Base-by-base conservation (phyloP, 345 rosid genomes). In the Mercurialis annua region DNA sequence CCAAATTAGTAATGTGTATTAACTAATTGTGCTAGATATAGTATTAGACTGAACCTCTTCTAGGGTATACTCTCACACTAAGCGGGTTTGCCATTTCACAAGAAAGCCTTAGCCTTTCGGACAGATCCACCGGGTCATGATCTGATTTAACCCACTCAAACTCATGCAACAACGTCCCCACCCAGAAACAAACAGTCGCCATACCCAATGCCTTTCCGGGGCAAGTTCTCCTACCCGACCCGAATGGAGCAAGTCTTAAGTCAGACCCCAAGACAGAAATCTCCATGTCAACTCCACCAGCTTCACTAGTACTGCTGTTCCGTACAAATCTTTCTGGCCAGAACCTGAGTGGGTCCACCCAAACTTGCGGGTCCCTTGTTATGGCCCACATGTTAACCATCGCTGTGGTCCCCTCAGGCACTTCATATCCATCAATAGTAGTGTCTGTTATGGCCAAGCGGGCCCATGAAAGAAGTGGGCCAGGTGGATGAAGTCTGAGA, bases 331-430 rank as follows among this genome's bases (percentile, higher is more conserved):
- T 75, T 67, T 85, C 81, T 0, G 86, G 86, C 59, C 0, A 5
- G 68, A 81, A 85, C 59, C 43, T 48, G 12, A 73, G 59, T 0
- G 88, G 84, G 70, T 84, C 78, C 50, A 0, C 67, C 82, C 85
- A 84, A 3, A 82, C 60, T 1, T 72, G 20, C 2, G 84, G 86
- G 76, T 84, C 86, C 74, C 83, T 15, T 18, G 71, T 68, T 68
- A 85, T 85, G 78, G 86, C 89, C 89, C 89, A 85, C 82, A 85
- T 85, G 68, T 85, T 85, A 23, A 85, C 86, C 83, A 85, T 85
- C 0, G 86, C 83, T 1, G 78, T 77, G 40, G 89, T 81, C 53
- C 85, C 85, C 6, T 71, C 71, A 0, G 89, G 86, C 64, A 85
- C 82, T 2, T 66, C 71, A 67, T 75, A 56, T 18, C 81, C 75